phyloP scores from a whole-genome alignment of 2,329 filamentous ascomycete species.

The Mollisiaceae sp. region DNA sequence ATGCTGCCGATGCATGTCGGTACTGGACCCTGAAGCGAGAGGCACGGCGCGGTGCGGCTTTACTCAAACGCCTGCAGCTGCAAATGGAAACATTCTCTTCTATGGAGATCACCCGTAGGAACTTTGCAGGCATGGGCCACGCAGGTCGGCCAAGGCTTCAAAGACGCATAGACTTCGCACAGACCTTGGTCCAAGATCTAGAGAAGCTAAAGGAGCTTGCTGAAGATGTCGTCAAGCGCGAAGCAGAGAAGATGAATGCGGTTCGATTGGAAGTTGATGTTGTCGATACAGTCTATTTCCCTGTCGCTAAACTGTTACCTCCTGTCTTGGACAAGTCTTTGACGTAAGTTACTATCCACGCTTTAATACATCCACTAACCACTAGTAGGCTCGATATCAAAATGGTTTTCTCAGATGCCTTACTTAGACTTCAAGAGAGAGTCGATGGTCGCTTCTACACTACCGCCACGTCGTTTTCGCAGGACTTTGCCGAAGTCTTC shows the following conservation, averaged over 20 bases:
- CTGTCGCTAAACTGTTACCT: constrained; percentile 75
- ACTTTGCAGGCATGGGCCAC: constrained; percentile 94
- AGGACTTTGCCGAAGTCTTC: constrained; percentile 61
- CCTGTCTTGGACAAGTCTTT: constrained; percentile 82
- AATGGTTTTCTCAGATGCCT: constrained; percentile 59
- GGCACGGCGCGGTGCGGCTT: constrained; percentile 84
- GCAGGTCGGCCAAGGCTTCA: constrained; percentile 78
- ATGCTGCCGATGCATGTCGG: constrained; percentile 88
- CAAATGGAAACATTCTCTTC: constrained; percentile 97
- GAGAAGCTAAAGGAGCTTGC: constrained; percentile 75
- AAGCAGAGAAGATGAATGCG: constrained; percentile 77
- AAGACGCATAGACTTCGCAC: constrained; percentile 86
- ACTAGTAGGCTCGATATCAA: constrained; percentile 64
- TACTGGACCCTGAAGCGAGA: constrained; percentile 99
- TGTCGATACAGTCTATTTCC: constrained; percentile 91
- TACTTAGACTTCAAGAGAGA: constrained; percentile 55
- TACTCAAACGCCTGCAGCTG: constrained; percentile 90
- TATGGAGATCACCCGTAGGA: constrained; percentile 93
- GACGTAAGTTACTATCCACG: constrained; percentile 63
- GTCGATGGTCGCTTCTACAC: constrained; percentile 62
- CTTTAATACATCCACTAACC: constrained; percentile 44
- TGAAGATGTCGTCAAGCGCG: constrained; percentile 73
- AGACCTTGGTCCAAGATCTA: constrained; percentile 76
- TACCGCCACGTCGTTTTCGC: constrained; percentile 60
- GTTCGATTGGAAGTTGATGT: constrained; percentile 78